A percentile compares a stretch with the other conserved stretches of the same genome.
Conservation (phyloP, 208 protist genomes). For the Plasmodiophora brassicae region DNA sequence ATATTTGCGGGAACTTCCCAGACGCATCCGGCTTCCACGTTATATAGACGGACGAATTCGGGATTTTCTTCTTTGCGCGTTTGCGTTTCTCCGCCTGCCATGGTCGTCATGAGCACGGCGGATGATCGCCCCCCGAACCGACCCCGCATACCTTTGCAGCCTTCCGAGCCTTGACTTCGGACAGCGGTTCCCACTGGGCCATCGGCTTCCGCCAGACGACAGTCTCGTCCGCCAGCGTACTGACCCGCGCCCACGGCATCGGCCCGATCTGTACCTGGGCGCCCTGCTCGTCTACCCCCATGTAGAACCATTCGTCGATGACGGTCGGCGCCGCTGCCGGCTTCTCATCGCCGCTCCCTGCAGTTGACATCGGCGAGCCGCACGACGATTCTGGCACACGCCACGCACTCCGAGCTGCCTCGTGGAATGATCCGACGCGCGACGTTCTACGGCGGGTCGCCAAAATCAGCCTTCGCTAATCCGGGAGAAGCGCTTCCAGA, state of each 20-base stretch:
- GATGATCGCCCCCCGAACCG: neutral
- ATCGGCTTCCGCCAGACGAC: neutral
- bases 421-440: too few relatives aligned
- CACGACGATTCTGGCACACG: too few relatives aligned
- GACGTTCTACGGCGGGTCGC: too few relatives aligned
- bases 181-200: neutral
- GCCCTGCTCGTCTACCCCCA: too few relatives aligned
- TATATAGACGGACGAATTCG: constrained; percentile 17
- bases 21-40: neutral
- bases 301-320: too few relatives aligned
- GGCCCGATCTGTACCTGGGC: too few relatives aligned
- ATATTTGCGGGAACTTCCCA: neutral
- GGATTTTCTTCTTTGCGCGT: constrained; percentile 1
- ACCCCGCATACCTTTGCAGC: neutral
- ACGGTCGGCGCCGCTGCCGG: too few relatives aligned
- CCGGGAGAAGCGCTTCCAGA: too few relatives aligned
- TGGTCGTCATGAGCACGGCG: neutral
- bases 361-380: too few relatives aligned
- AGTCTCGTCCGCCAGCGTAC: neutral
- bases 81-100: neutral
- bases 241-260: neutral
- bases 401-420: too few relatives aligned
- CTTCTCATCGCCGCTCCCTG: too few relatives aligned
- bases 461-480: too few relatives aligned
- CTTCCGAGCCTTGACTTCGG: neutral